Conservation (phyloP, 805 yeast genomes). For the Deakozyma indianensis region DNA sequence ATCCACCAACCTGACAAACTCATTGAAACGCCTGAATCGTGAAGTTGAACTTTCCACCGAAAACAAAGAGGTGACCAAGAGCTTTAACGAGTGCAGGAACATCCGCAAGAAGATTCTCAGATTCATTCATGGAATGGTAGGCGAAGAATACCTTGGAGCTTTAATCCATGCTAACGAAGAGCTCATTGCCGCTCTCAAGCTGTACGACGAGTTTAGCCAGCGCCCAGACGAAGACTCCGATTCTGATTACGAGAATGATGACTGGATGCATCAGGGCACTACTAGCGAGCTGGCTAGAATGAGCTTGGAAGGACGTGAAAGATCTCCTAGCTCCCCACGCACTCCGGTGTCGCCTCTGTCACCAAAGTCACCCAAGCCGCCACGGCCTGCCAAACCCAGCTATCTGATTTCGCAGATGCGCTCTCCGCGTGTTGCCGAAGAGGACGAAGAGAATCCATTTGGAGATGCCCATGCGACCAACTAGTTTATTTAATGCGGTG, state of each 20-base stretch:
- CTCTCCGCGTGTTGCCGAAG: background rate
- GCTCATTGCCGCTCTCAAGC: constrained; percentile 56
- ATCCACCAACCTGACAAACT: constrained; percentile 55
- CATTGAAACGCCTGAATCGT: constrained; percentile 30
- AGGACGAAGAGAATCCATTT: background rate
- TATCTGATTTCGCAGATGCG: background rate
- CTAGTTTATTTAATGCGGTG: background rate
- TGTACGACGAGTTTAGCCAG: constrained; percentile 38
- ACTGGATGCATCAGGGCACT: background rate
- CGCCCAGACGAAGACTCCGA: constrained; percentile 1
- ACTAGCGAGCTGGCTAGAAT: background rate
- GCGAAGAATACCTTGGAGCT: constrained; percentile 73
- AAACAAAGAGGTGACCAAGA: constrained; percentile 41
- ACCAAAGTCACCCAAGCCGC: constrained; percentile 1
- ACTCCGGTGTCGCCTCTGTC: background rate
- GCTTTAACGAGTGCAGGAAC: constrained; percentile 60
- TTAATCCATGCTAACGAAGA: constrained; percentile 84
- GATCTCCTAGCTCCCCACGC: background rate
- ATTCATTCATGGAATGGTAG: constrained; percentile 70
- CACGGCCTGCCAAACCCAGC: constrained; percentile 1
- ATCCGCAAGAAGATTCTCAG: constrained; percentile 66
- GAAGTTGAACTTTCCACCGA: constrained; percentile 44
- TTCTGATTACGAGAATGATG: constrained; percentile 1
- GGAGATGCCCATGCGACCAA: background rate
- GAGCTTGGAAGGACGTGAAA: background rate